Percentiles rank a stretch among this genome's conserved stretches.
These are phyloP conservation scores for Rhynchosporium graminicola DNA, from an alignment of 2,329 filamentous ascomycete genomes.

Conservation along the genomic window DNA sequence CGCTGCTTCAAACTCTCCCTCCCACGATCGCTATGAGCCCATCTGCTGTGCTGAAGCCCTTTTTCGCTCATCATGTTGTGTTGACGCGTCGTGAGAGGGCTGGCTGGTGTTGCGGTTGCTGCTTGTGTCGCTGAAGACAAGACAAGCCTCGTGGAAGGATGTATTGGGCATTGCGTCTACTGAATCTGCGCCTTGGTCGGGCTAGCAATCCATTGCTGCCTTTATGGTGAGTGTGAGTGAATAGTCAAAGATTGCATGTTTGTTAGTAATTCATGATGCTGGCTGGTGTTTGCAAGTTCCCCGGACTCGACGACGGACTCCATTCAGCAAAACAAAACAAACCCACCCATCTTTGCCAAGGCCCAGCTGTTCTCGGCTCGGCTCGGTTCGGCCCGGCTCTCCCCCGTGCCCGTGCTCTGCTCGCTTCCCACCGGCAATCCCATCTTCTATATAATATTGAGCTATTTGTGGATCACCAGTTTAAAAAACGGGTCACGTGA, in stretches of 20 bases:
- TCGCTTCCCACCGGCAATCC: no score
- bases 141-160: not conserved
- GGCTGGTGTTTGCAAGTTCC: not conserved
- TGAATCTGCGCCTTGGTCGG: not conserved
- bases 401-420: no score
- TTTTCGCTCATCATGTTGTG: slow-evolving; percentile 23
- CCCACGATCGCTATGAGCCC: no score
- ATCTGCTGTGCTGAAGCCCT: not conserved
- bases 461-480: no score
- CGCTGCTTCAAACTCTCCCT: slow-evolving; percentile 1
- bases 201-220: not conserved
- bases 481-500: no score
- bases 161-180: slow-evolving; percentile 3
- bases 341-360: no score
- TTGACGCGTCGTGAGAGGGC: slow-evolving; percentile 2
- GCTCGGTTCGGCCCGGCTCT: no score
- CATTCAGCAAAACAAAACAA: no score
- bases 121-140: slow-evolving; percentile 18
- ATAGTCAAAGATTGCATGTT: not conserved
- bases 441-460: no score
- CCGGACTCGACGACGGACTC: no score
- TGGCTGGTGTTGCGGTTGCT: not conserved
- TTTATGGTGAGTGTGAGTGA: not conserved
- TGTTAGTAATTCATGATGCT: not conserved
- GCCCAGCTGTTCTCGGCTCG: no score